Base-by-base conservation (phyloP, 2,329 filamentous ascomycete genomes). In the Beauveria asiatica region DNA sequence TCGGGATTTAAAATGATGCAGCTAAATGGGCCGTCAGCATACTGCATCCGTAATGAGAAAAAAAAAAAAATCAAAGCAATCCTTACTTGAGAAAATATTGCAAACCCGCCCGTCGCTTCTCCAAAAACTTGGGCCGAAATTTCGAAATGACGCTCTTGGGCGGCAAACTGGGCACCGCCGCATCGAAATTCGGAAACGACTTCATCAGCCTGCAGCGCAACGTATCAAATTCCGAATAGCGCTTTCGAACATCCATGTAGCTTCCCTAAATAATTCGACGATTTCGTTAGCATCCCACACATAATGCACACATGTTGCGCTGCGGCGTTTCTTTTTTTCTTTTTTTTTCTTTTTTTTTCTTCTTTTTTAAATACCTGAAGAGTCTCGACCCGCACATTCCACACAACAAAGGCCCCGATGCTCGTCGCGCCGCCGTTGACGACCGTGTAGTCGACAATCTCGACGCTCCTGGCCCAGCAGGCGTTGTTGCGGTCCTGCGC, bases 171-270 rank as follows among this genome's bases (percentile, higher is more conserved):
- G 94, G 94, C 70, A 99, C 85, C n/a, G 92, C 90, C 25, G 83
- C 89, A 68, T 85, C 85, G 23, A 92, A 92, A 66, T 87, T 83
- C 5, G 94, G 93, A 67, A 97, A 97, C 1, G 91, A 90, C 67
- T 82, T 79, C 48, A 91, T 77, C 21, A 99, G 81, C 65, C 85
- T 85, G 54, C 80, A 76, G 58, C 92, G 84, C 62, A 99, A 82
- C 60, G 89, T 85, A 71, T 95, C 91, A 70, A 97, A 97, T 72
- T 97, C 93, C 0, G 92, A 97, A 74, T 97, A 97, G 71, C 92
- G 82, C 70, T 87, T 87, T 61, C 83, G 77, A 64, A 87, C 83
- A 63, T 81, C 79, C 75, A 87, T 85, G 52, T 76, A 79, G 62
- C 81, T 80, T 46, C 84, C 83, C 83, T 86, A 13, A 13, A 13